Evolutionary conservation across 148 eudicot species (phyloP), one percentile per base, ranked within the genome.

Genomic region (Simmondsia chinensis): DNA sequence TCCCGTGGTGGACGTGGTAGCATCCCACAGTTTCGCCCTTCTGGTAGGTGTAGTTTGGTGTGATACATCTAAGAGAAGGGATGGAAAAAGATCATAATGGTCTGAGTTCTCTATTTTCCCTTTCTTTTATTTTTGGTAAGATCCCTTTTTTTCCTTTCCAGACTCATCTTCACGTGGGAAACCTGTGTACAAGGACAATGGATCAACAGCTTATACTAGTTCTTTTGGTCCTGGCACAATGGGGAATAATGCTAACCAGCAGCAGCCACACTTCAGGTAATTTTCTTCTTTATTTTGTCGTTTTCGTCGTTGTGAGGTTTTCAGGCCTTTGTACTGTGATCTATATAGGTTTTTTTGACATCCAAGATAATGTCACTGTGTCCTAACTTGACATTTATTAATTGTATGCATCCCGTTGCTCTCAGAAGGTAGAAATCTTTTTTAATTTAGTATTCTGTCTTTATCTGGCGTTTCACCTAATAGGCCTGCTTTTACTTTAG

Each of bases 161-260:
- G 97, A 83, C 20, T 59, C 80, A 61, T 64, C 69, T 30, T 46
- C 38, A 38, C 66, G 69, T 43, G 79, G 80, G 16, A 89, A 72
- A 52, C 42, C 84, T 55, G 52, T 77, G 23, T 77, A 70, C 64
- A 76, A 80, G 66, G 95, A 91, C 39, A 82, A 68, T 66, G 97
- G 75, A 41, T 54, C 72, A 5, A 59, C 60, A 50, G 22, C 59
- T 21, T 61, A 64, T 48, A 19, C 66, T 44, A 59, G 59, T 45
- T 56, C 76, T 19, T 43, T 73, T 15, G 20, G n/a, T n/a, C n/a
- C 65, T 39, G 67, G 68, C 46, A n/a, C 66, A 49, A 45, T 59
- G 33, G 78, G 77, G 50, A 59, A 40, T 69, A 67, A 43, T 52
- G 58, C 48, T 24, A 64, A 53, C 59, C 64, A 46, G 56, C 60